Base-by-base conservation (phyloP, 768 basidiomycete species). In the Rhizopogon rudus region DNA sequence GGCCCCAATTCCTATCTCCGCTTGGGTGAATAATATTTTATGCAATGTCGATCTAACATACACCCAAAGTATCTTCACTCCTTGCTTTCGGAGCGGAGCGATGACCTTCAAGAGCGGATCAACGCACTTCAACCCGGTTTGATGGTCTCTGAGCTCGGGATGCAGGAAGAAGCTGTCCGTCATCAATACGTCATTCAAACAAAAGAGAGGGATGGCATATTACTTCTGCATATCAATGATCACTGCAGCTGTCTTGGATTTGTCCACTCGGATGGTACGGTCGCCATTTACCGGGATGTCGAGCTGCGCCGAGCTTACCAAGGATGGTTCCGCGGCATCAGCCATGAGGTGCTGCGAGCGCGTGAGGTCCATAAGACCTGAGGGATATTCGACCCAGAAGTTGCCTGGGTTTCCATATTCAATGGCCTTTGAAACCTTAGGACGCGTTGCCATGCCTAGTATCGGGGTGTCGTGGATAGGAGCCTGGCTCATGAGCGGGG, bases 211-310 rank as follows among this genome's bases (percentile, higher is more conserved):
- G 31, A 44, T 25, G n/a, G 35, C 39, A 16, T 58, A 75, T 56
- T 62, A 86, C 86, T 87, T 88, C 65, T 87, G 86, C 87, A 88
- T 87, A 62, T 87, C 86, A 50, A 87, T 77, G 17, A 87, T 73
- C n/a, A 86, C 79, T 52, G 81, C 67, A 9, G 84, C 86, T 16
- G 76, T 79, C 46, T 72, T 67, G 31, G 75, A 68, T 35, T 73
- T 75, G 60, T 80, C 73, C 28, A 86, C 68, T 49, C 84, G 73
- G 45, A 86, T 67, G 17, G 68, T 71, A 22, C 83, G 74, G 20
- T 76, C 74, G 16, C 79, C 77, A 55, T 82, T 74, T 4, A 82
- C 83, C 3, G 73, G 66, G 37, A 88, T 73, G 37, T 88, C 84
- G 10, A 77, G 64, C 57, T 85, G 83, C 45, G 61, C 44, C 56